Conservation (phyloP, 768 basidiomycete species). For the Tephrocybe sp. region DNA sequence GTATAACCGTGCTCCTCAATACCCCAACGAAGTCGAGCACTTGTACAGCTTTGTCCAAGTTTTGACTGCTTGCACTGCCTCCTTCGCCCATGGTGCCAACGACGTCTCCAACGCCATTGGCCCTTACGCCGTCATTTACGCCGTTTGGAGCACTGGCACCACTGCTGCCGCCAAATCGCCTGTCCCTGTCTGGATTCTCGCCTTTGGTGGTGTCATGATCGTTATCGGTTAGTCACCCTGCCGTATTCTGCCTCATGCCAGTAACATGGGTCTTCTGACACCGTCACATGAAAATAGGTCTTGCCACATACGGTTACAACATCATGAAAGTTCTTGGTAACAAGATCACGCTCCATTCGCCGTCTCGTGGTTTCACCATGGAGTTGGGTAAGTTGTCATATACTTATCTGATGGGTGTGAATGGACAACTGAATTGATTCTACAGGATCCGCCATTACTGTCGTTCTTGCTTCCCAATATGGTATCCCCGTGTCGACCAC, state of each 20-base stretch:
- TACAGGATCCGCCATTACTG: conserved; percentile 23
- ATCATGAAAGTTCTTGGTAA: conserved; percentile 30
- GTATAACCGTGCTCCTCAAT: conserved; percentile 21
- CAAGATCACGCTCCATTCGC: conserved; percentile 28
- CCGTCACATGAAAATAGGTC: too few relatives aligned
- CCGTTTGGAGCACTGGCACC: conserved; percentile 22
- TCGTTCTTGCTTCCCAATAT: conserved; percentile 28
- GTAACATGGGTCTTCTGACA: too few relatives aligned
- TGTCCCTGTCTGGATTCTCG: conserved; percentile 24
- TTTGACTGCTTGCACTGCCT: conserved; percentile 27
- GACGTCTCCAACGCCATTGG: conserved; percentile 29
- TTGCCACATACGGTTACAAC: conserved; percentile 24
- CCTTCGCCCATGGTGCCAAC: conserved; percentile 28
- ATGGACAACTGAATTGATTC: not conserved
- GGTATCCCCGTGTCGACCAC: conserved; percentile 27
- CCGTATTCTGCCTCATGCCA: too few relatives aligned
- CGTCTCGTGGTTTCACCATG: conserved; percentile 27
- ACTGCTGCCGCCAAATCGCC: conserved; percentile 17
- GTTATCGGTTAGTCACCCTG: conserved; percentile 19
- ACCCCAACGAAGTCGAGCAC: conserved; percentile 28
- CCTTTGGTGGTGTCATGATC: conserved; percentile 24
- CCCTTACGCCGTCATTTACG: conserved; percentile 28
- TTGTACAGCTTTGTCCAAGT: conserved; percentile 30
- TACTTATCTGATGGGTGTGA: not conserved
- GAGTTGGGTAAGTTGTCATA: conserved; percentile 21